These are phyloP conservation scores for Condylostoma magnum DNA, from an alignment of 169 alveolate genomes.

Conservation along the genomic window DNA sequence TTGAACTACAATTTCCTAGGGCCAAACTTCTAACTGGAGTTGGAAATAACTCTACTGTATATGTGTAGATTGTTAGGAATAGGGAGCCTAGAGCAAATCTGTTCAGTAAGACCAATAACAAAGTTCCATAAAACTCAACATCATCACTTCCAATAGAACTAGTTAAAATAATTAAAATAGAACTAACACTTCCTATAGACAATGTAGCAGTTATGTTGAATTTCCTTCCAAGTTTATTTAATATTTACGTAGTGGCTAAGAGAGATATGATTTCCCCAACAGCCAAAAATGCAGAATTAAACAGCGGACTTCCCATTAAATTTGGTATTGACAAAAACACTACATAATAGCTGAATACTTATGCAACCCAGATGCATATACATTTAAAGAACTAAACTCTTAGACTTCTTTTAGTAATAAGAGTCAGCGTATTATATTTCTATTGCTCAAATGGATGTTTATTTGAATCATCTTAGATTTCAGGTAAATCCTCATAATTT, in stretches of 20 bases:
- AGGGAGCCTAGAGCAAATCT: not conserved
- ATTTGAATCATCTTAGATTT: too few species aligned
- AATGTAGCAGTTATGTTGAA: not conserved
- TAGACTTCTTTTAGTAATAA: not conserved
- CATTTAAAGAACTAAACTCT: not conserved
- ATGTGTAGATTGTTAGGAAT: not conserved
- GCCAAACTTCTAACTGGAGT: conserved; percentile 12
- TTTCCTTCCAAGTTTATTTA: conserved; percentile 10
- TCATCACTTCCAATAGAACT: not conserved
- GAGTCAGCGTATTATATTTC: not conserved
- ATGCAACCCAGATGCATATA: not conserved
- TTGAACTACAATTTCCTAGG: not conserved
- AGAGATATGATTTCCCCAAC: not conserved
- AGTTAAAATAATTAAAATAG: not conserved
- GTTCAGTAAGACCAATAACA: not conserved
- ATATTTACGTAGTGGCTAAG: not conserved
- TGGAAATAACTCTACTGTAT: conserved; percentile 14
- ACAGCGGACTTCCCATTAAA: not conserved
- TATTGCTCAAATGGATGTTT: not conserved
- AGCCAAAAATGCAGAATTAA: not conserved
- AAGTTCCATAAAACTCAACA: not conserved
- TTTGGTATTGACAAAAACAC: not conserved
- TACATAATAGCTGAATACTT: not conserved
- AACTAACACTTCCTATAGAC: not conserved
- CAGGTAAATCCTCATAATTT: too few species aligned